Evolutionary conservation across 768 basidiomycete species (phyloP).

Genomic region (Cystofilobasidium ferigula): DNA sequence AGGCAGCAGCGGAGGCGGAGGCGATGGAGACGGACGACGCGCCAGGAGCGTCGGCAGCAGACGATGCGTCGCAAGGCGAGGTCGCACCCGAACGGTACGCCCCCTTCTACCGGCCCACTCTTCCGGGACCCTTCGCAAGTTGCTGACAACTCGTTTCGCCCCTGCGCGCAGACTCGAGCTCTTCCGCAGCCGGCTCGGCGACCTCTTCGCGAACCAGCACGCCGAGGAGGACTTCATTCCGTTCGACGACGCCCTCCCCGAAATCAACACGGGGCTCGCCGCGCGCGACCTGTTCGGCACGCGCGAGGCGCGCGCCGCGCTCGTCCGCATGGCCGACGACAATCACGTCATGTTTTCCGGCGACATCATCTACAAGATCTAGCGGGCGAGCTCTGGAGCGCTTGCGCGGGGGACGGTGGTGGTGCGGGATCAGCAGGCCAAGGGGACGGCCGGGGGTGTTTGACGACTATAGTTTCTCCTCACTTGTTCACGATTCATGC

Average conservation of each 20-base stretch:
- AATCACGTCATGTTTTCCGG: slow-evolving; percentile 83
- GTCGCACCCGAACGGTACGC: slow-evolving; percentile 53
- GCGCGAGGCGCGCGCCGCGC: slow-evolving; percentile 62
- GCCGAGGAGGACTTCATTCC: slow-evolving; percentile 58
- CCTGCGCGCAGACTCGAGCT: slow-evolving; percentile 51
- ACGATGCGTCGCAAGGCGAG: slow-evolving; percentile 9
- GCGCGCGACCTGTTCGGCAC: slow-evolving; percentile 64
- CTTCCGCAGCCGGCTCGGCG: slow-evolving; percentile 68
- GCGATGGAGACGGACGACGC: not conserved
- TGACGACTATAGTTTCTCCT: no score
- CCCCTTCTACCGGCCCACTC: no score
- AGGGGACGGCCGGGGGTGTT: no score
- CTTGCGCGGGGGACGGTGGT: no score
- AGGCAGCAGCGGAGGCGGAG: not conserved
- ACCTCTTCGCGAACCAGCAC: slow-evolving; percentile 54
- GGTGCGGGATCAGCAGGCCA: no score
- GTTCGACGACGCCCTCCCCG: slow-evolving; percentile 55
- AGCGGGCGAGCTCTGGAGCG: no score
- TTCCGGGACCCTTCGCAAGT: not conserved
- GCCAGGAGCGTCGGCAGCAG: no score
- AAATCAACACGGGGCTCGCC: slow-evolving; percentile 64
- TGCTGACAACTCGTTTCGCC: slow-evolving; percentile 16
- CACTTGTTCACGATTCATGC: no score
- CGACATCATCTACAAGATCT: slow-evolving; percentile 75
- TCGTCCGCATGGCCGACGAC: slow-evolving; percentile 58